Base-by-base conservation (phyloP, 441 rosid genomes). In the Populus hybrid region DNA sequence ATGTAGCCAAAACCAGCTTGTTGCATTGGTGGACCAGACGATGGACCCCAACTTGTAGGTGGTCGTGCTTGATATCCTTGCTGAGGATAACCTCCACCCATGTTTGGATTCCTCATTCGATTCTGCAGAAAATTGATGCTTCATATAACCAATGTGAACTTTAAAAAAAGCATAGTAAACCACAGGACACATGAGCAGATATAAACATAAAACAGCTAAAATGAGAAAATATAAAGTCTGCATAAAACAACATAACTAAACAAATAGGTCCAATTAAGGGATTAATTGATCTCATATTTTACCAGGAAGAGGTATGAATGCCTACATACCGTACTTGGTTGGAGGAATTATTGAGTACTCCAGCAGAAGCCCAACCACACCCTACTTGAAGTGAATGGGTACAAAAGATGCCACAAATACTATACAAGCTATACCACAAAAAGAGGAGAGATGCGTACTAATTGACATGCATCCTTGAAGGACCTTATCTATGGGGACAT, bases 351-450 rank as follows among this genome's bases (percentile, higher is more conserved):
- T 87, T 87, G 93, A 91, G 91, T 88, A 94, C 98, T 93, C 94
- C 98, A 82, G 99, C 96, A 84, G 97, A 92, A 88, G 98, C 92
- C 92, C 96, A 90, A 88, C 94, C 93, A 91, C 93, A 89, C 95
- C 93, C 94, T 93, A 96, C 84, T 89, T 63, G 90, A 93, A 87
- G 87, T 87, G 94, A 89, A 89, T 90, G 90, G 92, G 93, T 82
- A 86, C 91, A 89, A 88, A 85, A 82, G 77, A 75, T 81, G 77
- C 85, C 78, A 86, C 80, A 75, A 9, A 79, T 69, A 85, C 98
- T 81, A 93, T 80, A 84, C 87, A 81, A 85, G 82, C 82, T 86
- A 84, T 85, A 76, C 85, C 75, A 86, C 8, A 74, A 74, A 82
- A 87, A 50, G 56, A 16, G 56, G 56, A 84, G 66, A 85, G 72